These are phyloP conservation scores for Fusarium ambrosium DNA, from an alignment of 2,329 filamentous ascomycete genomes.

Conservation along the genomic window DNA sequence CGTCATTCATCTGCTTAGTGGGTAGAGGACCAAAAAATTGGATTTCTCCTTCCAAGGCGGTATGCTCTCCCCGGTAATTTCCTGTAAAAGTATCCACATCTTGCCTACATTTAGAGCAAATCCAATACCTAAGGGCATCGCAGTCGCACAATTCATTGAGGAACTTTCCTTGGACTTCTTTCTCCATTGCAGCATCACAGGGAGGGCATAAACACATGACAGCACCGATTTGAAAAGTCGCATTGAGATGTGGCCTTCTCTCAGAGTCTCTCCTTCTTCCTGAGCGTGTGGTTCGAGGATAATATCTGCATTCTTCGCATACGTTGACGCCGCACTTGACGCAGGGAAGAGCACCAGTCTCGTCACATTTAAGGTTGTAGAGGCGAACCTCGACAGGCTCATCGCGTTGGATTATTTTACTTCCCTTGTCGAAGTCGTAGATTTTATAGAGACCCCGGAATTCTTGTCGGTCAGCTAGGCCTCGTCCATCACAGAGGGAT, in stretches of 20 bases:
- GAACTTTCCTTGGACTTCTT: background rate
- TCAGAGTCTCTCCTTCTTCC: background rate
- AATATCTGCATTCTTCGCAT: constrained; percentile 38
- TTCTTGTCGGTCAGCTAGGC: constrained; percentile 18
- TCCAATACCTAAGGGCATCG: constrained; percentile 29
- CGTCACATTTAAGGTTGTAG: constrained; percentile 28
- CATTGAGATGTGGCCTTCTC: constrained; percentile 28
- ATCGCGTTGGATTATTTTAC: constrained; percentile 6
- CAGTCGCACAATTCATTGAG: constrained; percentile 28
- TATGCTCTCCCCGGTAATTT: constrained; percentile 1
- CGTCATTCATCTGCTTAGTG: constrained; percentile 9
- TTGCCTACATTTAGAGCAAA: constrained; percentile 8
- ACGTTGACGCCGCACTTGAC: constrained; percentile 35
- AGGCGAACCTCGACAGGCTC: constrained; percentile 29
- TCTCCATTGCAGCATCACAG: constrained; percentile 19
- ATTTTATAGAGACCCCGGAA: background rate
- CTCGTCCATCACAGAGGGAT: constrained; percentile 34
- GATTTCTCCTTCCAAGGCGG: constrained; percentile 13
- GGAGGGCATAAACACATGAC: constrained; percentile 30
- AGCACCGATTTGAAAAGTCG: background rate
- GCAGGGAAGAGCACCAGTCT: constrained; percentile 25
- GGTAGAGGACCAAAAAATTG: background rate
- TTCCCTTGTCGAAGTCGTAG: background rate
- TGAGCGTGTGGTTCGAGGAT: constrained; percentile 11
- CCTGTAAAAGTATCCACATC: rapidly evolving